phyloP scores from a whole-genome alignment of 2,329 filamentous ascomycete genomes.

The Xylariaceae sp. region DNA sequence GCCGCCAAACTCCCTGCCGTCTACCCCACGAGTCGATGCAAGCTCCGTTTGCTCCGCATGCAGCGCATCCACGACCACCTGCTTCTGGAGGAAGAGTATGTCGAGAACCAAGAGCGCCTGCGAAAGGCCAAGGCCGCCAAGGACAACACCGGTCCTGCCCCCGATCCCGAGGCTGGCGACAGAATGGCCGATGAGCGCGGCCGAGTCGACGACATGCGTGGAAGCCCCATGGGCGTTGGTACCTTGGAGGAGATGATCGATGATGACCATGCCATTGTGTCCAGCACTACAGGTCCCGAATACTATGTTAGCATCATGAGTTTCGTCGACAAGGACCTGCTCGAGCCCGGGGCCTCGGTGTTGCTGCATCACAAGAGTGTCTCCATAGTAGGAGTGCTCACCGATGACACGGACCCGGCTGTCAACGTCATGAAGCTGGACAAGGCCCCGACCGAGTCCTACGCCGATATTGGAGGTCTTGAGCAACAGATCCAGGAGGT shows the following conservation, averaged over 20 bases:
- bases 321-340: constrained; percentile 96
- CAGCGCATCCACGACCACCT: constrained; percentile 98
- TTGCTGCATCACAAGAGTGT: constrained; percentile 96
- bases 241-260: constrained; percentile 98
- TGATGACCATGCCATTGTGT: constrained; percentile 98
- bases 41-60: constrained; percentile 95
- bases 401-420: constrained; percentile 90
- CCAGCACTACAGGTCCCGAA: constrained; percentile 93
- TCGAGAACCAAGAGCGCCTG: constrained; percentile 96
- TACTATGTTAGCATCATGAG: constrained; percentile 99
- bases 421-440: constrained; percentile 99
- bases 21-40: constrained; percentile 95
- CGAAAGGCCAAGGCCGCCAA: constrained; percentile 86
- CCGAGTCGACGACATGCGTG: constrained; percentile 96
- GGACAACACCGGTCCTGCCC: constrained; percentile 62
- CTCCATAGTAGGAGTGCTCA: constrained; percentile 94
- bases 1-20: constrained; percentile 92
- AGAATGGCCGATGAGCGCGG: constrained; percentile 91
- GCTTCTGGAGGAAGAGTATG: constrained; percentile 94
- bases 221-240: constrained; percentile 96
- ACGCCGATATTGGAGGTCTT: constrained; percentile 95
- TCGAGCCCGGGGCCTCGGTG: constrained; percentile 94
- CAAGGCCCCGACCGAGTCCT: constrained; percentile 96
- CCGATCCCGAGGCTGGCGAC: constrained; percentile 74
- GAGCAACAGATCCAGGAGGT: constrained; percentile 97